phyloP scores from a whole-genome alignment of 1,284 basidiomycete genomes.

The Cystobasidium sp. region DNA sequence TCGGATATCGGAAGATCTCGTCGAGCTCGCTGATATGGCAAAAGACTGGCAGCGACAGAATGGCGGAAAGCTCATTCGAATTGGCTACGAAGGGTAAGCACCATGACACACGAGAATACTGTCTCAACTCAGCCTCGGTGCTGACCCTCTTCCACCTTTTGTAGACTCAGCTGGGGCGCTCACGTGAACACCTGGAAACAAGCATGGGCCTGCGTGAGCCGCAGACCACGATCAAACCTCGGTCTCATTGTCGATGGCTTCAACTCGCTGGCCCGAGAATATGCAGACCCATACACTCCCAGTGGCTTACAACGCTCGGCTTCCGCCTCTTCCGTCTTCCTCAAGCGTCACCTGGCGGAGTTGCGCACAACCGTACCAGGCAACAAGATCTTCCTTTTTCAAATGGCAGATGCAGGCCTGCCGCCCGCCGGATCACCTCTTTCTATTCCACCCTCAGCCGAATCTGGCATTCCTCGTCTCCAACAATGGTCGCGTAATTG shows the following conservation, averaged over 20 bases:
- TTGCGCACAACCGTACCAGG: constrained; percentile 38
- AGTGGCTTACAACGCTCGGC: constrained; percentile 33
- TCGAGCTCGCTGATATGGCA: constrained; percentile 51
- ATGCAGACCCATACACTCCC: constrained; percentile 52
- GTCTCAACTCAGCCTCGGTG: background rate
- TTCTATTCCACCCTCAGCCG: constrained; percentile 47
- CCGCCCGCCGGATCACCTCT: constrained; percentile 48
- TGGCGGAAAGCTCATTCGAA: constrained; percentile 44
- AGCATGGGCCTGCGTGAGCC: constrained; percentile 55
- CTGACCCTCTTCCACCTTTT: constrained; percentile 46
- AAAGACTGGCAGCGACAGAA: constrained; percentile 44
- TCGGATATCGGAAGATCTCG: constrained; percentile 52
- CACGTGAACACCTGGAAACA: constrained; percentile 54
- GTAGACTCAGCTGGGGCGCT: constrained; percentile 43
- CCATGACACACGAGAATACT: constrained; percentile 50
- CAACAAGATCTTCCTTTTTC: constrained; percentile 56
- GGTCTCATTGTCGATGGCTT: constrained; percentile 58
- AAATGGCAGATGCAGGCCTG: constrained; percentile 56
- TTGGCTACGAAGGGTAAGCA: constrained; percentile 49
- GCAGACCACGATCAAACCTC: constrained; percentile 54
- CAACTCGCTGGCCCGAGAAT: constrained; percentile 57
- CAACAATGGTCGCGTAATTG: constrained; percentile 57
- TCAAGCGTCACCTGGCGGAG: constrained; percentile 24
- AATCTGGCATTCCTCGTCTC: constrained; percentile 55
- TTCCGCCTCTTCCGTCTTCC: constrained; percentile 16